Conservation (phyloP, 129 eudicot genomes). For the Chrysanthemum seticuspe region DNA sequence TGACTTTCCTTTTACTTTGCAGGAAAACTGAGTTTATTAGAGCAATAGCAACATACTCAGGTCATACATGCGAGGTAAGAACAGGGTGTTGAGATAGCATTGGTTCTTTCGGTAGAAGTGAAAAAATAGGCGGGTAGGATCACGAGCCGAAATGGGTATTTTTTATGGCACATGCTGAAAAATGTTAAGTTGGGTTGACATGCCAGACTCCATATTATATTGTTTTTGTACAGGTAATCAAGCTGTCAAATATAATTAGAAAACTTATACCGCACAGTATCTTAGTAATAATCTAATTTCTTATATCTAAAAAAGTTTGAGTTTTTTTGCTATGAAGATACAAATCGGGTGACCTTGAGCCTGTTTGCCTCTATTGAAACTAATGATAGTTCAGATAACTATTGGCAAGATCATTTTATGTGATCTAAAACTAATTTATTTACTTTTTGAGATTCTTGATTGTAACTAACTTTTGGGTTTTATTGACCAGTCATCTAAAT, state of each 20-base stretch:
- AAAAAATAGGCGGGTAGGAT: background rate
- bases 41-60: conserved; percentile 70
- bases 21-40: conserved; percentile 75
- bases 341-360: no score
- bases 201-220: background rate
- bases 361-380: no score
- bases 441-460: background rate
- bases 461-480: conserved; percentile 16
- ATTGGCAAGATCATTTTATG: background rate
- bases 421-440: background rate
- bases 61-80: conserved; percentile 93
- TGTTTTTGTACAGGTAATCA: no score
- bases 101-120: background rate
- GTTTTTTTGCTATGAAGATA: no score
- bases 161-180: no score
- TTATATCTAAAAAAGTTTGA: no score
- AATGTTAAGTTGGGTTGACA: background rate
- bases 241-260: no score
- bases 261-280: no score
- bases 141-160: no score
- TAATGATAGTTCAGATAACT: no score
- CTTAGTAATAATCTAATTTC: no score
- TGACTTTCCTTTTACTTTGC: conserved; percentile 31
- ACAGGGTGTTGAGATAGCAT: background rate
- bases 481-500: conserved; percentile 68